phyloP scores from a whole-genome alignment of 139 green algal genomes.

The Chlamydomonas incerta region DNA sequence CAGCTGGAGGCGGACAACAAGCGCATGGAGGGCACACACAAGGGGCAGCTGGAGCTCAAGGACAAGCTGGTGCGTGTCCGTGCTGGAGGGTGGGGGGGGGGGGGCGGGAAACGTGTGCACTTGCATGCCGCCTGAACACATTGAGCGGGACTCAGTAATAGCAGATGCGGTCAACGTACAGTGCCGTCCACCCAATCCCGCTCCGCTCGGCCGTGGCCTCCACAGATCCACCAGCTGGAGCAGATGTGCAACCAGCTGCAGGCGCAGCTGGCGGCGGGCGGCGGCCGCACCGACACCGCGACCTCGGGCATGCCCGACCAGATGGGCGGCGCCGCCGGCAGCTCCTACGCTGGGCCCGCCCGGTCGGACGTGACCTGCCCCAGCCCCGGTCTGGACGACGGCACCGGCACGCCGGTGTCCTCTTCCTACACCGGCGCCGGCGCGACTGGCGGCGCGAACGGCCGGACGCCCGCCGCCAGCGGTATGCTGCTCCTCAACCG shows the following conservation, averaged over 20 bases:
- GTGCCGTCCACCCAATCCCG: too few species aligned
- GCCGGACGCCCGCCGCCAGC: background rate
- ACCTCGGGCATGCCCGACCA: background rate
- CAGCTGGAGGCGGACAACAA: slow-evolving; percentile 28
- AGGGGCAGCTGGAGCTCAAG: slow-evolving; percentile 36
- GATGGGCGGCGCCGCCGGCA: background rate
- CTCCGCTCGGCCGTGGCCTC: too few species aligned
- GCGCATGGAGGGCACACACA: background rate
- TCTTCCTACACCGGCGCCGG: too few species aligned
- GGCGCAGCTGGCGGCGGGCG: background rate
- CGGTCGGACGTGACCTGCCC: background rate
- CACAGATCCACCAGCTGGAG: slow-evolving; percentile 35
- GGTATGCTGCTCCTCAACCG: slow-evolving; percentile 11
- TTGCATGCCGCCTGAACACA: too few species aligned
- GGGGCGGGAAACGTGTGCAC: background rate
- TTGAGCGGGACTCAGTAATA: too few species aligned
- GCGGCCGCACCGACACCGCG: background rate
- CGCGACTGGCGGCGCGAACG: background rate
- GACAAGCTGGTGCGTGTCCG: slow-evolving; percentile 44
- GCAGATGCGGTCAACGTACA: background rate
- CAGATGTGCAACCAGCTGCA: slow-evolving; percentile 6
- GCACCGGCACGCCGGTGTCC: background rate
- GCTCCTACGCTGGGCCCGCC: background rate
- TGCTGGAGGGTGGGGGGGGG: background rate
- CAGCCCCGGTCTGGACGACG: background rate